phyloP scores from a whole-genome alignment of 192 early-diverging fungal species.

The Gigaspora rosea region DNA sequence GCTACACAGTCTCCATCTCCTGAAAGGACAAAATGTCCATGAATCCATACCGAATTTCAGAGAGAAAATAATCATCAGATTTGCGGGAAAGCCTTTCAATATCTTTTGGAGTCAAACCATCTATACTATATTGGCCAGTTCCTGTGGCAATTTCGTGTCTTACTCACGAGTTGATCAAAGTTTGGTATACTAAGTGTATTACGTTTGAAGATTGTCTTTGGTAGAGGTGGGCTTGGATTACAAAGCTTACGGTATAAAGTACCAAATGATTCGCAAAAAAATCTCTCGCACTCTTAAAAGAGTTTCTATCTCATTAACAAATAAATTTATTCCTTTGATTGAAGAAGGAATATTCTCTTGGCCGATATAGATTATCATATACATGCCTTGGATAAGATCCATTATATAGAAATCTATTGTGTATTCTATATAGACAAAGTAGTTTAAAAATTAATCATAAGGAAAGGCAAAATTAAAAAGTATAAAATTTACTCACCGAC shows the following conservation, averaged over 20 bases:
- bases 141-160: slow-evolving; percentile 13
- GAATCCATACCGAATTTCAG: too few species aligned
- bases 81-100: too few species aligned
- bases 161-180: slow-evolving; percentile 12
- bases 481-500: slow-evolving; percentile 27
- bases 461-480: too few species aligned
- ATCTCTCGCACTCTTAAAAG: slow-evolving; percentile 17
- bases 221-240: neutral
- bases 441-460: neutral
- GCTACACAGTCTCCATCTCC: too few species aligned
- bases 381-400: slow-evolving; percentile 17
- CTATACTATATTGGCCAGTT: slow-evolving; percentile 17
- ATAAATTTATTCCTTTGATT: slow-evolving; percentile 8
- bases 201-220: slow-evolving; percentile 24
- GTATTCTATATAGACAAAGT: neutral
- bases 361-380: slow-evolving; percentile 23
- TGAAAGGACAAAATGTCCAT: too few species aligned
- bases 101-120: too few species aligned
- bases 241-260: neutral
- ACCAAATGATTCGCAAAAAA: slow-evolving; percentile 23
- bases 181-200: slow-evolving; percentile 22
- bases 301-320: slow-evolving; percentile 24
- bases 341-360: slow-evolving; percentile 14
- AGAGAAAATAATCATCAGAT: too few species aligned
- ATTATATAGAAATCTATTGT: slow-evolving; percentile 20